phyloP scores from a whole-genome alignment of 2,329 filamentous ascomycete genomes.

The Metarhizium guizhouense region DNA sequence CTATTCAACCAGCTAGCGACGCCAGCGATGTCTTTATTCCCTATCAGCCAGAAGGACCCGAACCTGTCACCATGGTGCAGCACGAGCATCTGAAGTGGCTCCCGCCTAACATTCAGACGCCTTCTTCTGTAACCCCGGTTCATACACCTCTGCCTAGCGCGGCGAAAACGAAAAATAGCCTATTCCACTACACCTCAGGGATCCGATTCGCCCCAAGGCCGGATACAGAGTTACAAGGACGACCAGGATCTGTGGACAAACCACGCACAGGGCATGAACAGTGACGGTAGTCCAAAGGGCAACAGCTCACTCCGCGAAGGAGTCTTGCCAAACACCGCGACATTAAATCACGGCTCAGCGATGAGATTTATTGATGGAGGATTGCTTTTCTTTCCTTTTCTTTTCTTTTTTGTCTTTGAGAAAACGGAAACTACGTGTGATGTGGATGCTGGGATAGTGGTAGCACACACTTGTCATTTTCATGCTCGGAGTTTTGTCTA shows the following conservation, averaged over 20 bases:
- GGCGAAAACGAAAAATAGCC: slow-evolving; percentile 22
- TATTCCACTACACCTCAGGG: slow-evolving; percentile 31
- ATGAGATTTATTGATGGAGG: neutral
- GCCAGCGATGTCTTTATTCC: slow-evolving; percentile 37
- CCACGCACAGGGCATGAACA: neutral
- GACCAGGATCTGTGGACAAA: neutral
- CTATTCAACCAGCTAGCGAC: slow-evolving; percentile 16
- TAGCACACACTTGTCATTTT: neutral
- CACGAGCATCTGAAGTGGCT: slow-evolving; percentile 41
- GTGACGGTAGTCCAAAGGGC: neutral
- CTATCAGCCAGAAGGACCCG: slow-evolving; percentile 47
- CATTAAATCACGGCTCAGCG: neutral
- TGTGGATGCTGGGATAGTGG: neutral
- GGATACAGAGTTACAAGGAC: neutral
- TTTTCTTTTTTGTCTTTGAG: no score
- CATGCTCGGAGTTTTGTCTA: neutral
- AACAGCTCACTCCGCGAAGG: neutral
- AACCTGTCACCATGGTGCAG: slow-evolving; percentile 26
- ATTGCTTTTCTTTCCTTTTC: neutral
- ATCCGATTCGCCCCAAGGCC: slow-evolving; percentile 37
- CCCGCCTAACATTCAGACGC: slow-evolving; percentile 35
- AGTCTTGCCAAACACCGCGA: neutral
- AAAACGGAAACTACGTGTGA: neutral
- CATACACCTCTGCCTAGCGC: slow-evolving; percentile 22
- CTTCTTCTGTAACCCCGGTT: slow-evolving; percentile 23